A percentile compares a stretch with the other conserved stretches of the same genome.
Evolutionary conservation across 2,329 filamentous ascomycete genomes (phyloP).

Genomic region (Cyphellophora attinorum): DNA sequence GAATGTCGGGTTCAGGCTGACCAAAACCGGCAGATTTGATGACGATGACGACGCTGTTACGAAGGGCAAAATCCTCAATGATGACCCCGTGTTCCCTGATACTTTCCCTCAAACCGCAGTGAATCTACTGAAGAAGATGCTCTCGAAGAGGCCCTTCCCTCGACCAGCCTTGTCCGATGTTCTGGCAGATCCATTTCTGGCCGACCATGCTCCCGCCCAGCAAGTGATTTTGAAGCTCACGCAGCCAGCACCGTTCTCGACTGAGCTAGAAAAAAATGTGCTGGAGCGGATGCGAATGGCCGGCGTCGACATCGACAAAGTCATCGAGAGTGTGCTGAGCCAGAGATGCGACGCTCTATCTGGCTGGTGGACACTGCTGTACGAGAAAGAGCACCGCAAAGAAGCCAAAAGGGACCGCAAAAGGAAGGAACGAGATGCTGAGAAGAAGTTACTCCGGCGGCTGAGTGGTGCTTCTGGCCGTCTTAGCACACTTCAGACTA

Average conservation of each 20-base stretch:
- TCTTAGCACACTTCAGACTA: conserved; percentile 69
- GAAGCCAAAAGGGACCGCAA: conserved; percentile 70
- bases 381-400: conserved; percentile 92
- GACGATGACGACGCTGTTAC: conserved; percentile 82
- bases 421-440: conserved; percentile 71
- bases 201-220: conserved; percentile 78
- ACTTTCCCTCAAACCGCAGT: conserved; percentile 69
- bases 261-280: conserved; percentile 78
- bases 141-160: conserved; percentile 82
- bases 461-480: conserved; percentile 85
- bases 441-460: conserved; percentile 68
- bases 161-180: conserved; percentile 78
- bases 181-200: conserved; percentile 74
- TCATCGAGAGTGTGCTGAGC: conserved; percentile 86
- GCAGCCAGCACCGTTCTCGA: conserved; percentile 73
- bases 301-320: conserved; percentile 85
- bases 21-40: no score
- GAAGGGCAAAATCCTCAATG: conserved; percentile 70
- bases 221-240: conserved; percentile 79
- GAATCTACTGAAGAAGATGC: conserved; percentile 64
- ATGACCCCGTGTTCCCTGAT: conserved; percentile 78
- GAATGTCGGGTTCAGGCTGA: no score
- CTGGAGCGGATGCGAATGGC: conserved; percentile 86
- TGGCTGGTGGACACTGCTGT: conserved; percentile 90
- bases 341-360: conserved; percentile 83